These are phyloP conservation scores for Ailanthus altissimus DNA, from an alignment of 345 rosid genomes.

Conservation along the genomic window DNA sequence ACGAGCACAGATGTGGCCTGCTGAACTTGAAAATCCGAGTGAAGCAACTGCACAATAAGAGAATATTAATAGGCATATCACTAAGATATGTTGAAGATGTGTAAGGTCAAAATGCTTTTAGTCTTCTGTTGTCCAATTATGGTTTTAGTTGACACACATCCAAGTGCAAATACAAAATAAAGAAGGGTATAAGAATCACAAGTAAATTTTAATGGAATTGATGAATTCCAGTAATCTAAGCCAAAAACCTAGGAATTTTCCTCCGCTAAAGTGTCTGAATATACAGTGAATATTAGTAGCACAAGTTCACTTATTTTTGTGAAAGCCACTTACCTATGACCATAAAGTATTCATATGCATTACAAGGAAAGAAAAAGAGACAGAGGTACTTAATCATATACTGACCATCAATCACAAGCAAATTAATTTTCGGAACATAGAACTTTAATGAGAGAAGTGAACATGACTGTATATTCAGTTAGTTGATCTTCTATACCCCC, in stretches of 20 bases:
- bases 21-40: slow-evolving; percentile 84
- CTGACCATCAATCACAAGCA: too few species aligned
- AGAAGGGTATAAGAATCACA: neutral
- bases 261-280: neutral
- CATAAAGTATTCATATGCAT: too few species aligned
- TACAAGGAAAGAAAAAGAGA: too few species aligned
- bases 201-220: neutral
- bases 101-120: neutral
- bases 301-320: too few species aligned
- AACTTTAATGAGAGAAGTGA: too few species aligned
- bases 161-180: neutral
- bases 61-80: slow-evolving; percentile 4
- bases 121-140: slow-evolving; percentile 3
- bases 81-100: neutral
- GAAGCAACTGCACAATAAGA: slow-evolving; percentile 55
- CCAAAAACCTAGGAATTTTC: neutral
- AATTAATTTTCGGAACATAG: too few species aligned
- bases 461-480: too few species aligned
- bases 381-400: too few species aligned
- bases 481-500: too few species aligned
- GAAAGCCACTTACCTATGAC: too few species aligned
- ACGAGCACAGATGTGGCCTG: slow-evolving; percentile 54
- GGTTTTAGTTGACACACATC: neutral
- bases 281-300: neutral
- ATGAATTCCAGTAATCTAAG: neutral